A percentile compares a stretch with the other conserved stretches of the same genome.
Evolutionary conservation across 495 filamentous ascomycete genomes (phyloP).

Genomic region (Penicillium verhagenii): DNA sequence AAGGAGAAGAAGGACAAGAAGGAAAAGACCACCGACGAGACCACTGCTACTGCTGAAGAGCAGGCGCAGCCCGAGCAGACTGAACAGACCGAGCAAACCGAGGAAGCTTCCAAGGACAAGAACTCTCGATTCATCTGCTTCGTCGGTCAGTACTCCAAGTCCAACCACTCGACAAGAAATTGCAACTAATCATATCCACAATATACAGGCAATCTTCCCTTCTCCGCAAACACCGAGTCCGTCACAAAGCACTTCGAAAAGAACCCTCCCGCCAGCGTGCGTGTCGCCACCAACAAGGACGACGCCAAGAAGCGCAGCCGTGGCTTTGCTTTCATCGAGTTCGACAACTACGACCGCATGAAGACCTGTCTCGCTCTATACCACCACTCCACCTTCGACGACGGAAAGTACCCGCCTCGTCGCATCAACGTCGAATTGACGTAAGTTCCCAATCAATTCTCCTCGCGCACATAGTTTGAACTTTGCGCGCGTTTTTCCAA

Average conservation of each 20-base stretch:
- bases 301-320: constrained; percentile 64
- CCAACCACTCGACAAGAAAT: neutral
- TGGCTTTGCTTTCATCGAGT: constrained; percentile 92
- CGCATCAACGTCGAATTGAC: constrained; percentile 94
- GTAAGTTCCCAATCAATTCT: constrained; percentile 53
- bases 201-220: constrained; percentile 78
- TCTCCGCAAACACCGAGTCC: constrained; percentile 65
- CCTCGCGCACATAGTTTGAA: neutral
- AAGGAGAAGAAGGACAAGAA: constrained; percentile 10
- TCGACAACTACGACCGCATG: constrained; percentile 86
- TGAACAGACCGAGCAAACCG: constrained; percentile 20
- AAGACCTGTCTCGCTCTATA: constrained; percentile 86
- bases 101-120: constrained; percentile 35
- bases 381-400: constrained; percentile 82
- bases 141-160: constrained; percentile 56
- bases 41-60: constrained; percentile 6
- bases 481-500: neutral
- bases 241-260: constrained; percentile 74
- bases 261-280: constrained; percentile 68
- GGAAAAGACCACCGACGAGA: constrained; percentile 5
- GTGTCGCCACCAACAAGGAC: constrained; percentile 70
- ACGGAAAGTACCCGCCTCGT: constrained; percentile 56
- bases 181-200: neutral
- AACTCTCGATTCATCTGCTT: constrained; percentile 77
- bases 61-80: constrained; percentile 6